Conservation (phyloP, 2,329 filamentous ascomycete species). For the Polychaeton citri region DNA sequence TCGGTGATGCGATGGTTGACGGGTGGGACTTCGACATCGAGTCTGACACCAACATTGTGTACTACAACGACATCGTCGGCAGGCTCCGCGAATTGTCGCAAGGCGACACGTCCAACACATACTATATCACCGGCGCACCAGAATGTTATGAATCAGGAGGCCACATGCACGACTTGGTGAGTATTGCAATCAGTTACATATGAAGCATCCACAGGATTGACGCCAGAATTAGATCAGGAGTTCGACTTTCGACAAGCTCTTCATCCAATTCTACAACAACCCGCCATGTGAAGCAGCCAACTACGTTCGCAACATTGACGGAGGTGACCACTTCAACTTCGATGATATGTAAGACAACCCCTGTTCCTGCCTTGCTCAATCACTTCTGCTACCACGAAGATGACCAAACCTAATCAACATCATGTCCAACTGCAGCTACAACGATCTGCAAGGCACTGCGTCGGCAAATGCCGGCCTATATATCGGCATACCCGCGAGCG, state of each 20-base stretch:
- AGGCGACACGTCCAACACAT: constrained; percentile 21
- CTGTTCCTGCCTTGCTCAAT: no score
- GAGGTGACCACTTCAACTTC: constrained; percentile 28
- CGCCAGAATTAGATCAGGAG: constrained; percentile 17
- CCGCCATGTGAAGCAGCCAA: constrained; percentile 12
- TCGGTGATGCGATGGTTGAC: constrained; percentile 36
- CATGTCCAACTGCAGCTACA: background rate
- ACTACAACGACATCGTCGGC: constrained; percentile 22
- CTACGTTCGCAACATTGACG: constrained; percentile 9
- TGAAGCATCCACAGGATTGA: background rate
- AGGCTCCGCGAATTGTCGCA: constrained; percentile 21
- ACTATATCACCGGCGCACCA: constrained; percentile 37
- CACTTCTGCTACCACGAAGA: no score
- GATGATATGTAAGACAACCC: constrained; percentile 27
- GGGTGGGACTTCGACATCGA: constrained; percentile 42
- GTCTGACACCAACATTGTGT: constrained; percentile 15
- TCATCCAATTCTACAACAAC: constrained; percentile 34
- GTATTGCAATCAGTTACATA: background rate
- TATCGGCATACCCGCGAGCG: constrained; percentile 29
- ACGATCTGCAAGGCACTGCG: constrained; percentile 19
- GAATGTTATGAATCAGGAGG: constrained; percentile 35
- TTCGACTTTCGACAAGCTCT: constrained; percentile 32
- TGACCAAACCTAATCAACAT: no score
- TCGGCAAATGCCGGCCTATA: constrained; percentile 34
- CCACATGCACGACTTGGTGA: constrained; percentile 24